Evolutionary conservation across 176 grass and related monocot species (phyloP), one percentile per base, ranked within the genome.

Genomic region (Aegilops tauschii): DNA sequence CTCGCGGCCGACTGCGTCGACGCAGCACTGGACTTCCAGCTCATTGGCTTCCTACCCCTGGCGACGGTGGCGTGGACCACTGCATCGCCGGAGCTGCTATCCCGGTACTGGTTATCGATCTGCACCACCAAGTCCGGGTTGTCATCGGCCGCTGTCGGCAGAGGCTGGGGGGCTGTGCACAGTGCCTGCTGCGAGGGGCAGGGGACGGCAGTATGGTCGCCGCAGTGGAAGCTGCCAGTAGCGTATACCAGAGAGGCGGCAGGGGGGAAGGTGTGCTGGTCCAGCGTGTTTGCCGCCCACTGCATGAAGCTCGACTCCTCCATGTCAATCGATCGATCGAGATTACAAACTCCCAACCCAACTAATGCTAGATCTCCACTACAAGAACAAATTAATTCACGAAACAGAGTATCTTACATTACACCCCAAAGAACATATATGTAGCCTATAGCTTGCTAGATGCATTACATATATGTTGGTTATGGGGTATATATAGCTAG

Each of bases 241-340:
- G 25, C 14, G 78, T 91, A 77, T 11, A 32, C 6, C 0, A 21
- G 68, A 32, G 56, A 21, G 40, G 13, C 28, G 17, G 39, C 9
- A 59, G 81, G 23, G 28, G 29, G 3, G 9, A 32, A 5, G 1
- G 39, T 47, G 6, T 87, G 87, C 12, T 85, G 69, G 29, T 85
- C 61, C 37, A 88, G 82, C 13, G 80, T 81, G 82, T 88, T 65
- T 73, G 88, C 67, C 4, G 90, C 90, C 90, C 90, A 92, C 72
- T 88, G 86, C 25, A 86, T 81, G 72, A 92, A 59, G 54, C 54
- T 59, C 18, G 54, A 88, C 32, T 87, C 88, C 1, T 93, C 91
- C 91, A 90, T 93, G 34, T 59, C 6, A 6, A 58, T 58, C 2
- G 17, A 21, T 8, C 6, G 6, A 58, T 58, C 54, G 18, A 58